Conservation (phyloP, 768 basidiomycete species). For the Mycena venus region DNA sequence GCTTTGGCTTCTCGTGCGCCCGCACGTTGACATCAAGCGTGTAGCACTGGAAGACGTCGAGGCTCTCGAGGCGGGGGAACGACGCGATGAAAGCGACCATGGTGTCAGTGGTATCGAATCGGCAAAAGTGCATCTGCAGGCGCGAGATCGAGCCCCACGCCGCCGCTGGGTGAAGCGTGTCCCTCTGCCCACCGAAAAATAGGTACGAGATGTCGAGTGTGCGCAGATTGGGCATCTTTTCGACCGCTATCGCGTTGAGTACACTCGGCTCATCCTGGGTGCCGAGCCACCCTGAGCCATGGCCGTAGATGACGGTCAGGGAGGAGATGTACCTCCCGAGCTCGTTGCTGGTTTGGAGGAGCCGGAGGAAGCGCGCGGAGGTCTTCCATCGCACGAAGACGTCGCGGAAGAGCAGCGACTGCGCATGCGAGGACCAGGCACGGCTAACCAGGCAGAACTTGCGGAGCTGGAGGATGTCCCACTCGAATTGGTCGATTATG, state of each 20-base stretch:
- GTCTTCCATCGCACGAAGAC: slow-evolving; percentile 5
- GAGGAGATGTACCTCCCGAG: background rate
- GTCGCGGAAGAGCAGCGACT: slow-evolving; percentile 16
- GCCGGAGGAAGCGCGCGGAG: background rate
- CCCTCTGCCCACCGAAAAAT: background rate
- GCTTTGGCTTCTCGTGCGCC: background rate
- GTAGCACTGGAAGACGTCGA: slow-evolving; percentile 24
- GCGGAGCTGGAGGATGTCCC: background rate
- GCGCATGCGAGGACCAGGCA: slow-evolving; percentile 23
- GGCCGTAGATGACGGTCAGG: background rate
- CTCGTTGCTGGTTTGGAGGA: background rate
- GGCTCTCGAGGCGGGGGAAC: slow-evolving; percentile 13
- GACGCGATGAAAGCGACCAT: slow-evolving; percentile 20
- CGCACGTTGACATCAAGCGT: background rate
- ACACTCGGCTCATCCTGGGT: background rate
- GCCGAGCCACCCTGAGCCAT: background rate
- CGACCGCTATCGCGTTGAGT: background rate
- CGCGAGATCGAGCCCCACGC: background rate
- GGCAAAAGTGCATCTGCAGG: slow-evolving; percentile 12
- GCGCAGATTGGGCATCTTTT: background rate
- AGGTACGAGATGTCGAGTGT: slow-evolving; percentile 10
- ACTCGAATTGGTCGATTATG: slow-evolving; percentile 21
- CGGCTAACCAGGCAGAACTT: slow-evolving; percentile 6
- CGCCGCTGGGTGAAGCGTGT: background rate
- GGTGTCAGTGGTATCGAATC: background rate